Base-by-base conservation (phyloP, 2,329 filamentous ascomycete species). In the Rachicladosporium sp. region DNA sequence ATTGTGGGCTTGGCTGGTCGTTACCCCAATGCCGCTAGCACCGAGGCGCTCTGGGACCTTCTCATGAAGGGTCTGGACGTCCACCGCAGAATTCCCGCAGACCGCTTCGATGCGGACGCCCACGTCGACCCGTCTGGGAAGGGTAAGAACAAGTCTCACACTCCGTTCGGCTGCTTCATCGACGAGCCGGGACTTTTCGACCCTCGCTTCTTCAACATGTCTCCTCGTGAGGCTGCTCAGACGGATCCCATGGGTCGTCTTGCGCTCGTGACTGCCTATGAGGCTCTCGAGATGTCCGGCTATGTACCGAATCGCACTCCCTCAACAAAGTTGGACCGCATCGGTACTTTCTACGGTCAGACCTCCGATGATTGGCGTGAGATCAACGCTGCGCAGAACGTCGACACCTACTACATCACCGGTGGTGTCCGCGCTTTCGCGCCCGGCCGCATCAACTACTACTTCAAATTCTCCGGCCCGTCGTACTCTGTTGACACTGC, bases 151-250 rank as follows among this genome's bases (percentile, higher is more conserved):
- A 86, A 82, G 42, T 82, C 76, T 39, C 78, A 83, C 59, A 85
- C 81, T 1, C 80, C 78, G 3, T 85, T 77, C 50, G 82, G 82
- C 10, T 84, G 80, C 63, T 87, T 78, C 63, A 73, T 85, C 48
- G 76, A 85, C 45, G 73, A 86, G 45, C 82, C 82, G 0, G 81
- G 81, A 40, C 67, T 81, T 35, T 89, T 89, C 53, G 83, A 89
- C 51, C 78, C 81, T n/a, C 70, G 79, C 1, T 88, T 89, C 63
- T 89, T 89, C 72, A 86, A 86, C 61, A 87, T 89, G 78, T 87
- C 82, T 29, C 82, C 82, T 4, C 75, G 81, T 50, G 82, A 89
- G 61, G 84, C 84, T 21, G 74, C 76, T 37, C 81, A 87, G 55
- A 86, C 81, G 1, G 83, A 89, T 56, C 84, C 84, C 0, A 85